Conservation (phyloP, 2,329 filamentous ascomycete species). For the Xylariaceae sp. region DNA sequence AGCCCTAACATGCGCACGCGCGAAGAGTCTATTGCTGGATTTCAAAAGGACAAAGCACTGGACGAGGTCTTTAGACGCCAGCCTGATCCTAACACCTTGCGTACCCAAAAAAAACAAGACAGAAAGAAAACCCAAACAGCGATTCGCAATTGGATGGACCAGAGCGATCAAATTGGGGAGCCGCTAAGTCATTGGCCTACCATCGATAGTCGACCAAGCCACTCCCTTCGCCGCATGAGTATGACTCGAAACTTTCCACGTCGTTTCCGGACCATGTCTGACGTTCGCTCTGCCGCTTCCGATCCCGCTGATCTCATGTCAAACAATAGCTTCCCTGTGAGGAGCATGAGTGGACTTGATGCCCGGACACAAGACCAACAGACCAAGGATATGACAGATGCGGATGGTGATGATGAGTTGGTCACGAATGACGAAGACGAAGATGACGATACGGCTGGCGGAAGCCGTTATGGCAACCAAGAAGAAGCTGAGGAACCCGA, state of each 20-base stretch:
- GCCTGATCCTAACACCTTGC: slow-evolving; percentile 60
- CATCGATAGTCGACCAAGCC: slow-evolving; percentile 42
- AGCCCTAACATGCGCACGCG: slow-evolving; percentile 68
- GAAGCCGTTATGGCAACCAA: slow-evolving; percentile 31
- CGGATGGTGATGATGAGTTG: slow-evolving; percentile 87
- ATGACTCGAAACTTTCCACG: slow-evolving; percentile 46
- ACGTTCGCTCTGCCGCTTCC: slow-evolving; percentile 57
- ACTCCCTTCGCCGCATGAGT: slow-evolving; percentile 52
- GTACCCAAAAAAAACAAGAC: slow-evolving; percentile 58
- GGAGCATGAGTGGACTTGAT: slow-evolving; percentile 27
- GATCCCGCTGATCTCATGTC: slow-evolving; percentile 62
- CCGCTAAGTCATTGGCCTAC: slow-evolving; percentile 47
- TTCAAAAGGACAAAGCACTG: slow-evolving; percentile 82
- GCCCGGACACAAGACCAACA: slow-evolving; percentile 41
- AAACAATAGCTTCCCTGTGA: slow-evolving; percentile 31
- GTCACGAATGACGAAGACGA: slow-evolving; percentile 74
- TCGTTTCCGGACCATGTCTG: slow-evolving; percentile 48
- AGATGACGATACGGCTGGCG: slow-evolving; percentile 47
- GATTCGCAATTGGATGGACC: slow-evolving; percentile 88
- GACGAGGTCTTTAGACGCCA: slow-evolving; percentile 84
- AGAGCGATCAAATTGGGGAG: slow-evolving; percentile 50
- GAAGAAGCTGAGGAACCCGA: slow-evolving; percentile 35
- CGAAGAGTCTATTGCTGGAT: slow-evolving; percentile 83
- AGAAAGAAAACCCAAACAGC: slow-evolving; percentile 73
- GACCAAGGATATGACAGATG: slow-evolving; percentile 66